Conservation (phyloP, 1,284 basidiomycete species). For the Sphagnurus paluster region DNA sequence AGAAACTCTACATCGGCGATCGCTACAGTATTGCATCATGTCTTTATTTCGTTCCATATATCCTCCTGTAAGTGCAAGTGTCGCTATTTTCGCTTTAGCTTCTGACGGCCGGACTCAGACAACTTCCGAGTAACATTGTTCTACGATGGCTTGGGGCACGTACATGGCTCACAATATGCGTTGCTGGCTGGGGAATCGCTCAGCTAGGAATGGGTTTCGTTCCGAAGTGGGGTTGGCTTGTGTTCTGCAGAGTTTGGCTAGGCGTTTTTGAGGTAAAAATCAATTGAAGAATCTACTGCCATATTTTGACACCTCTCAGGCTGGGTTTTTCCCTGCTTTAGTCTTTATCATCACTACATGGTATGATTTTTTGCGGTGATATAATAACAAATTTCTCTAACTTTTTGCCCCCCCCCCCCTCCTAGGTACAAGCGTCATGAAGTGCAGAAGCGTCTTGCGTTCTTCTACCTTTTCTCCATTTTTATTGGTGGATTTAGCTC, state of each 20-base stretch:
- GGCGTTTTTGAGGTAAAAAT: constrained; percentile 40
- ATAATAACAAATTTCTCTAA: neutral
- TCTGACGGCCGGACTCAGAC: constrained; percentile 23
- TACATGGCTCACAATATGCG: constrained; percentile 38
- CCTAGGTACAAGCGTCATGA: constrained; percentile 44
- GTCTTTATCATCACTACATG: constrained; percentile 45
- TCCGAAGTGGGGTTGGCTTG: constrained; percentile 37
- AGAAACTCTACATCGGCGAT: constrained; percentile 22
- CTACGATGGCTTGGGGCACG: constrained; percentile 39
- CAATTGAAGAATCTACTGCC: neutral
- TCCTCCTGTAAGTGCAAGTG: constrained; percentile 20
- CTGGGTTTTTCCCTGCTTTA: constrained; percentile 44
- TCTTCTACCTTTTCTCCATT: constrained; percentile 40
- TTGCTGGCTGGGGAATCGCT: constrained; percentile 40
- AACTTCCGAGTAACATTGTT: constrained; percentile 41
- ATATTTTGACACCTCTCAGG: constrained; percentile 23
- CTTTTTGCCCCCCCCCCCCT: no score
- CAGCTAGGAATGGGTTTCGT: constrained; percentile 45
- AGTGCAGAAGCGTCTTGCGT: constrained; percentile 40
- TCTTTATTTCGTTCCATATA: constrained; percentile 26
- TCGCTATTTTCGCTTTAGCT: neutral
- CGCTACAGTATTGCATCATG: constrained; percentile 26
- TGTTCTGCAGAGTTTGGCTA: constrained; percentile 36
- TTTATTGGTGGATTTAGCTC: constrained; percentile 39
- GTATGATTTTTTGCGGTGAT: constrained; percentile 19